phyloP scores from a whole-genome alignment of 148 eudicot genomes.

The Silene conica region DNA sequence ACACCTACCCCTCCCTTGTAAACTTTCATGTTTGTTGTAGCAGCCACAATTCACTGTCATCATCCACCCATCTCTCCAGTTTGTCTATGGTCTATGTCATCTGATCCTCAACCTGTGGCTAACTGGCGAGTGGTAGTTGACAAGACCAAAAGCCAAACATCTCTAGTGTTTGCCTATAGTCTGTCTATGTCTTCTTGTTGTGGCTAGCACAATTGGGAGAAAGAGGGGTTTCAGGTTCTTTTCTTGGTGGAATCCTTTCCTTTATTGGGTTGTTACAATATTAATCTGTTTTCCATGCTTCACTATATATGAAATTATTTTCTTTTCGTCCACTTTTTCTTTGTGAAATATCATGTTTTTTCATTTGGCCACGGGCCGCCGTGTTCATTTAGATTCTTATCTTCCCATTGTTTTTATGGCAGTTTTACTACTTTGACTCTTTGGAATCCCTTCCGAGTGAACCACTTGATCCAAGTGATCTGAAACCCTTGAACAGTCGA shows the following conservation, averaged over 20 bases:
- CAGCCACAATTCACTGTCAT: not conserved
- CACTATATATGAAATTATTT: not conserved
- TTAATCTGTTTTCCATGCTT: not conserved
- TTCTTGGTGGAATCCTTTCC: not conserved
- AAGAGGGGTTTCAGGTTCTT: not conserved
- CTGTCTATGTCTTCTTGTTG: not conserved
- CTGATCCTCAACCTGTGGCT: not conserved
- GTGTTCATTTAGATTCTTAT: not conserved
- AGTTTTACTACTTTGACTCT: slow-evolving; percentile 80
- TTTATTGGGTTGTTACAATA: not conserved
- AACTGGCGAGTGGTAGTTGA: not conserved
- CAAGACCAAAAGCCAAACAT: not conserved
- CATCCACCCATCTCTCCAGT: not conserved
- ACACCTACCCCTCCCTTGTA: not conserved
- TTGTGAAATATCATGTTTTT: no score
- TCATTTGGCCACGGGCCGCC: not conserved
- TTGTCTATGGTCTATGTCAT: not conserved
- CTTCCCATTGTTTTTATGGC: slow-evolving; percentile 16
- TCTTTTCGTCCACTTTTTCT: not conserved
- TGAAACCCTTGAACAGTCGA: slow-evolving; percentile 62
- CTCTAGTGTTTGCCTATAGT: not conserved
- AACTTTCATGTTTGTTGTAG: not conserved
- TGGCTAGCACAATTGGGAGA: not conserved
- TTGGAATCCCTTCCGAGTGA: slow-evolving; percentile 72
- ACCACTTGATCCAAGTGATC: slow-evolving; percentile 50